Conservation (phyloP, 2,329 filamentous ascomycete species). For the Teratosphaeria pseudoeucalypti region DNA sequence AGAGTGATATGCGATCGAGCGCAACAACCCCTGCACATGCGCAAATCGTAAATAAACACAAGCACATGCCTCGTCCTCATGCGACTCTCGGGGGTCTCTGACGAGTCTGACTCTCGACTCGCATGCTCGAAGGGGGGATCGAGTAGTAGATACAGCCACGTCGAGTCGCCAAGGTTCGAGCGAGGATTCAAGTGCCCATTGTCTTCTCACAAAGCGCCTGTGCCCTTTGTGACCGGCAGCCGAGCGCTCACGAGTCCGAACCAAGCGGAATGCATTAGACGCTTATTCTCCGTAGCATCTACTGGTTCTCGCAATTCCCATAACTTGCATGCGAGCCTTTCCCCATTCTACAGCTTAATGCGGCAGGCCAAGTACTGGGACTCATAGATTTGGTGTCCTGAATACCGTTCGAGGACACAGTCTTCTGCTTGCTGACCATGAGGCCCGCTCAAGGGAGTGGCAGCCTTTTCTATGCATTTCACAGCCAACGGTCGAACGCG, state of each 20-base stretch:
- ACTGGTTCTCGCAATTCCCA: not conserved
- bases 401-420: too few species aligned
- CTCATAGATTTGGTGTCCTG: too few species aligned
- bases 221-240: not conserved
- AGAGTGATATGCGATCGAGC: not conserved
- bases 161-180: not conserved
- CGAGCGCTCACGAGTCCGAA: not conserved
- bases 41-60: not conserved
- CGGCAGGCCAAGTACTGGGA: too few species aligned
- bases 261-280: not conserved
- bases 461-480: too few species aligned
- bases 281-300: not conserved
- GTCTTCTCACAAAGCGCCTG: not conserved
- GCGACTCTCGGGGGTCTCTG: too few species aligned
- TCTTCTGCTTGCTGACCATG: too few species aligned
- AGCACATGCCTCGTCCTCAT: not conserved
- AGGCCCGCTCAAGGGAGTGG: too few species aligned
- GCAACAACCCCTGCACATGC: not conserved
- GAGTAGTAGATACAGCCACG: not conserved
- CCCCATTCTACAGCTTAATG: too few species aligned
- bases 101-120: not conserved
- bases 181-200: not conserved
- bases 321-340: not conserved
- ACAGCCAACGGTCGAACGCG: too few species aligned
- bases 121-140: not conserved